A percentile compares a stretch with the other conserved stretches of the same genome.
These are phyloP conservation scores for Fennellomyces sp. DNA, from an alignment of 371 early-diverging fungal species.

Conservation along the genomic window DNA sequence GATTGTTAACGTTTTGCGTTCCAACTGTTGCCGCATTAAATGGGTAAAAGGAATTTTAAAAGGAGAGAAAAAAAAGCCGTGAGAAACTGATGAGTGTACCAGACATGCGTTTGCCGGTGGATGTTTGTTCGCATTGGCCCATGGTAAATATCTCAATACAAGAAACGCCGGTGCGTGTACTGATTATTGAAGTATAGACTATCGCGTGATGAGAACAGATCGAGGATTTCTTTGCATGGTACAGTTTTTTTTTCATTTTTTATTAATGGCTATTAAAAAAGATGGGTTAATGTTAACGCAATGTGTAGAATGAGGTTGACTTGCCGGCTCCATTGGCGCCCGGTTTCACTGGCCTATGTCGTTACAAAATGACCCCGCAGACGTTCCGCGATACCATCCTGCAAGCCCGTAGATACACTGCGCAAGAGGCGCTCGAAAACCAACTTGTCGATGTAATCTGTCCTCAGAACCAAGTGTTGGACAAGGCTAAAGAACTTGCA, in stretches of 20 bases:
- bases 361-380: conserved; percentile 59
- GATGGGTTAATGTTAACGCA: not conserved
- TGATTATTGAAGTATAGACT: no score
- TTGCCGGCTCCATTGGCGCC: conserved; percentile 69
- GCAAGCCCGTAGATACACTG: conserved; percentile 67
- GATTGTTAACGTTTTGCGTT: conserved; percentile 67
- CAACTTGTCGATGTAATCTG: conserved; percentile 66
- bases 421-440: conserved; percentile 63
- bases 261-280: not conserved
- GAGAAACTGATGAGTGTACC: not conserved
- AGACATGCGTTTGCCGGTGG: conserved; percentile 90
- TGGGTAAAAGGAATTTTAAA: conserved; percentile 46
- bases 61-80: not conserved
- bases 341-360: conserved; percentile 73
- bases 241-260: conserved; percentile 8
- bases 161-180: no score
- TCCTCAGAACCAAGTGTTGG: conserved; percentile 47
- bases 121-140: conserved; percentile 79
- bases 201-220: conserved; percentile 81
- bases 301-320: conserved; percentile 81
- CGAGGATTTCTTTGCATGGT: conserved; percentile 79
- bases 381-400: conserved; percentile 69
- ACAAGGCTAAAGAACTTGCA: conserved; percentile 61
- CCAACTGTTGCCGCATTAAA: conserved; percentile 86
- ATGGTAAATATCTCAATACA: conserved; percentile 51